Conservation (phyloP, 2,329 filamentous ascomycete species). For the Grosmannia clavigera region DNA sequence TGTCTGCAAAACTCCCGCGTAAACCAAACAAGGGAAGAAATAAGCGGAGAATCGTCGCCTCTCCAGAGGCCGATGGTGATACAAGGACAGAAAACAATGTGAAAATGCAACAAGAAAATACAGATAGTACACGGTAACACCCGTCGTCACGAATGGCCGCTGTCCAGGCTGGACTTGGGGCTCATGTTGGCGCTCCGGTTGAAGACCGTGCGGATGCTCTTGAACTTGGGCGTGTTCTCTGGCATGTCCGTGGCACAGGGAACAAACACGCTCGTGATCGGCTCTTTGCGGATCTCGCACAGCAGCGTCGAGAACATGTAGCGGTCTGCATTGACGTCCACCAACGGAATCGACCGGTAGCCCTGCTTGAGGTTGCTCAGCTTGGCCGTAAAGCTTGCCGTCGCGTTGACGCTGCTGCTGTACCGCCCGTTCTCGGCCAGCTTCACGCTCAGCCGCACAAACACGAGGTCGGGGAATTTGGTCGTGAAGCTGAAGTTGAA, state of each 20-base stretch:
- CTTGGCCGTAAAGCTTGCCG: constrained; percentile 87
- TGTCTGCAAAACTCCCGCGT: background rate
- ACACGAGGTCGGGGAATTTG: constrained; percentile 88
- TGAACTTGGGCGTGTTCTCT: constrained; percentile 40
- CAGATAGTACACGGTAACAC: constrained; percentile 8
- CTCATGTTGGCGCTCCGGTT: constrained; percentile 37
- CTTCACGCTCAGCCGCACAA: constrained; percentile 86
- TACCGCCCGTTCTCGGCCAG: constrained; percentile 66
- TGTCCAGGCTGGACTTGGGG: constrained; percentile 35
- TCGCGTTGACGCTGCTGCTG: constrained; percentile 47
- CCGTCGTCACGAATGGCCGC: constrained; percentile 12
- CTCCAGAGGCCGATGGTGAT: background rate
- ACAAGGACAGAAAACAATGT: background rate
- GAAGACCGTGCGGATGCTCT: constrained; percentile 37
- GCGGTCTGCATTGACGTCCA: constrained; percentile 79
- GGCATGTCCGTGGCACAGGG: constrained; percentile 27
- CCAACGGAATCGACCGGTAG: constrained; percentile 81
- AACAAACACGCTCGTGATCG: constrained; percentile 44
- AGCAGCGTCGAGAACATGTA: constrained; percentile 93
- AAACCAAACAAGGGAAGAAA: background rate
- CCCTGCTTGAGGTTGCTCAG: constrained; percentile 80
- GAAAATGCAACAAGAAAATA: constrained; percentile 15
- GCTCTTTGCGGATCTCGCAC: constrained; percentile 64
- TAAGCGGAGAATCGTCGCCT: background rate
- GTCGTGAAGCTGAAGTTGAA: constrained; percentile 77